Percentiles rank a stretch among this genome's conserved stretches.
Evolutionary conservation across 495 filamentous ascomycete species (phyloP).

Genomic region (Annulohypoxylon bovei): DNA sequence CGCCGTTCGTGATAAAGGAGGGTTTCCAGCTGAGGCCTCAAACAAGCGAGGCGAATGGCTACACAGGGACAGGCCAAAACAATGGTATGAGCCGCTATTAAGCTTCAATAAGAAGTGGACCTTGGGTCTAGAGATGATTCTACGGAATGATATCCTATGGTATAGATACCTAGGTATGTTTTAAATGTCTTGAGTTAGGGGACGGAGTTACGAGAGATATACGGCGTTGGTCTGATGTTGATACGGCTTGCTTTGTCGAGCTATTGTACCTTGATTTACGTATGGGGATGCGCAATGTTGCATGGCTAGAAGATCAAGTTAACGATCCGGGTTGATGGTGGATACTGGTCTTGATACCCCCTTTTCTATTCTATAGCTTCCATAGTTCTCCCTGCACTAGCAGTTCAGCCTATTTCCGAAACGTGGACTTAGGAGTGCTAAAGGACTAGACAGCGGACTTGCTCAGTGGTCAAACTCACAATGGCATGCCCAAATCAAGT

Average conservation of each 20-base stretch:
- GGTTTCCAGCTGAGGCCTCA: background rate
- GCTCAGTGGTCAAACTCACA: background rate
- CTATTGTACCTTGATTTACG: background rate
- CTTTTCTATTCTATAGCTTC: background rate
- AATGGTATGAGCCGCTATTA: background rate
- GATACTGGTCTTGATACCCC: background rate
- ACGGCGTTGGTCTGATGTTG: background rate
- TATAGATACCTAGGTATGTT: background rate
- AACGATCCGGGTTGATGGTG: background rate
- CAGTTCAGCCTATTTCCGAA: background rate
- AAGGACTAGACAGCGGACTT: background rate
- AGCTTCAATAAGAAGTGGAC: too few relatives aligned
- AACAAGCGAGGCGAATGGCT: background rate
- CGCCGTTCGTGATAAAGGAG: constrained; percentile 44
- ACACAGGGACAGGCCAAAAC: background rate
- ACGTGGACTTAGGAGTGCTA: background rate
- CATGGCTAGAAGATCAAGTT: background rate
- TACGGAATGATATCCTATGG: background rate
- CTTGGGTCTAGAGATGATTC: too few relatives aligned
- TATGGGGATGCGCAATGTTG: background rate
- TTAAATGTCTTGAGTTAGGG: background rate
- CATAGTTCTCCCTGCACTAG: background rate
- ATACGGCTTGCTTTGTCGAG: background rate
- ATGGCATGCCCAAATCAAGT: background rate
- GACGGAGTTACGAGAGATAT: background rate